A percentile compares a stretch with the other conserved stretches of the same genome.
Evolutionary conservation across 768 basidiomycete species (phyloP).

Genomic region (Suillus spraguei): DNA sequence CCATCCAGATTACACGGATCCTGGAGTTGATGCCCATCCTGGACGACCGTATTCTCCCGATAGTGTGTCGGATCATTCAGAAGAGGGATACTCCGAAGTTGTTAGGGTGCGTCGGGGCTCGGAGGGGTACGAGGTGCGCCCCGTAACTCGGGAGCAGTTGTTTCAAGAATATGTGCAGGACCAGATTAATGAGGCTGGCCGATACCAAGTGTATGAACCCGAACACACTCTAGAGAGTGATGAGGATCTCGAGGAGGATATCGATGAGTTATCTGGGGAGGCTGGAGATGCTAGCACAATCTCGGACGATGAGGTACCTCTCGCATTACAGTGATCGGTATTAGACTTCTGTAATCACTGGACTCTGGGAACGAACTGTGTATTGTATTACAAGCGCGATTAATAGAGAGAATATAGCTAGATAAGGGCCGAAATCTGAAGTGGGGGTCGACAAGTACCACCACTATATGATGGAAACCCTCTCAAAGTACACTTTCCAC

Average conservation of each 20-base stretch:
- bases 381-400: slow-evolving; percentile 6
- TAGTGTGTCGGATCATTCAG: slow-evolving; percentile 30
- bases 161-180: slow-evolving; percentile 56
- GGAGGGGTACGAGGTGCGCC: slow-evolving; percentile 78
- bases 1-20: slow-evolving; percentile 67
- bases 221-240: slow-evolving; percentile 51
- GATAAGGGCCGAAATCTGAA: not conserved
- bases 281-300: slow-evolving; percentile 8
- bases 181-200: slow-evolving; percentile 55
- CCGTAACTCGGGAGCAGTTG: slow-evolving; percentile 64
- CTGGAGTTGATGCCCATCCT: slow-evolving; percentile 31
- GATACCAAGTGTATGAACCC: slow-evolving; percentile 72
- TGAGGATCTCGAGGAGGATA: slow-evolving; percentile 34
- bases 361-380: slow-evolving; percentile 2
- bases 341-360: not conserved
- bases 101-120: slow-evolving; percentile 66
- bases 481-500: slow-evolving; percentile 73
- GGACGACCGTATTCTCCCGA: slow-evolving; percentile 22
- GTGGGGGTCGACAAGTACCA: not conserved
- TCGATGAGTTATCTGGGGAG: not conserved
- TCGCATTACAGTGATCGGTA: slow-evolving; percentile 21
- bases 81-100: slow-evolving; percentile 32
- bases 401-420: slow-evolving; percentile 4
- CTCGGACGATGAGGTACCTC: slow-evolving; percentile 26
- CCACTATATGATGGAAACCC: slow-evolving; percentile 32